These are phyloP conservation scores for Hypholoma sublateritium DNA, from an alignment of 768 basidiomycete species.

Conservation along the genomic window DNA sequence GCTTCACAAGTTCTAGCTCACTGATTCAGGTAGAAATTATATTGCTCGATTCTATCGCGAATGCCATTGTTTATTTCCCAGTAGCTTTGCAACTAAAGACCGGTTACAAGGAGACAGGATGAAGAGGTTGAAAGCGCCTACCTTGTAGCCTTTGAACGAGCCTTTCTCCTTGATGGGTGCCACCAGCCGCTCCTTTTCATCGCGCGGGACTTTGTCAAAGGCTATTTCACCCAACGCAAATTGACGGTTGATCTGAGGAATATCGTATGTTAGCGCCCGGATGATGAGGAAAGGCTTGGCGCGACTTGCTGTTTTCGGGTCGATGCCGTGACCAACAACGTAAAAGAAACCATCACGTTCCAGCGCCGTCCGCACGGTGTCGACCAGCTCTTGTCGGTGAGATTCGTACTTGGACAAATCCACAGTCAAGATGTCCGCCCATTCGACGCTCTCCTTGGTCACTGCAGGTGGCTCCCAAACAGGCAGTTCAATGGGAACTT, in stretches of 20 bases:
- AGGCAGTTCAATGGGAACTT: conserved; percentile 12
- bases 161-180: conserved; percentile 34
- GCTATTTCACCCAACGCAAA: conserved; percentile 30
- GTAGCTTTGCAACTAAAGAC: conserved; percentile 29
- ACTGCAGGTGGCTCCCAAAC: conserved; percentile 22
- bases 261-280: background rate
- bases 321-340: conserved; percentile 31
- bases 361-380: conserved; percentile 28
- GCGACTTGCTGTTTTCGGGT: conserved; percentile 19
- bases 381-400: conserved; percentile 22
- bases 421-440: conserved; percentile 36
- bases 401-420: conserved; percentile 32
- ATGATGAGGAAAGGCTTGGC: background rate
- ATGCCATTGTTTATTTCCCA: conserved; percentile 37
- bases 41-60: conserved; percentile 33
- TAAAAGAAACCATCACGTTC: conserved; percentile 36
- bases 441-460: conserved; percentile 26
- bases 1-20: background rate
- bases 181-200: conserved; percentile 29
- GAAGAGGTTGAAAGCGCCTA: too few relatives aligned
- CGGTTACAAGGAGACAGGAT: too few relatives aligned
- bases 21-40: conserved; percentile 30
- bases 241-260: conserved; percentile 26
- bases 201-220: conserved; percentile 28
- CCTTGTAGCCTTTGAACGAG: conserved; percentile 36